Evolutionary conservation across 2,329 filamentous ascomycete genomes (phyloP).

Genomic region (Colletotrichum abscissum): DNA sequence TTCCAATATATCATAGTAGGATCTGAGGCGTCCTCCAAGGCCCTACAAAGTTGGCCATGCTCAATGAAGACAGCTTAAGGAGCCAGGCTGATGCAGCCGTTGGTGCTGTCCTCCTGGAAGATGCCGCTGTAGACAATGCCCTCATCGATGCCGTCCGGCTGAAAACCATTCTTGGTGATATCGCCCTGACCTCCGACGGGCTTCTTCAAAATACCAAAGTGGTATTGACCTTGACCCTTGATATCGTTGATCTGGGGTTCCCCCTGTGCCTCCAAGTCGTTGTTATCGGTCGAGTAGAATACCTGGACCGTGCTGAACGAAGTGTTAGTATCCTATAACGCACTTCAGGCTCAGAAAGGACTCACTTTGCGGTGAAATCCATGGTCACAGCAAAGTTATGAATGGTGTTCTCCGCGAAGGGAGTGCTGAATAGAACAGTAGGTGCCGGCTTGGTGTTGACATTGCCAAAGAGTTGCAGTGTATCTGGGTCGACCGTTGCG

Average conservation of each 20-base stretch:
- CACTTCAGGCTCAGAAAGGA: conserved; percentile 6
- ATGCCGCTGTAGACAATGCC: conserved; percentile 64
- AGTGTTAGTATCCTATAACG: neutral
- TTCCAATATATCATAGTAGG: neutral
- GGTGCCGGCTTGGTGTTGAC: conserved; percentile 51
- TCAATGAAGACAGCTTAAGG: neutral
- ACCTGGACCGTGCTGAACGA: conserved; percentile 62
- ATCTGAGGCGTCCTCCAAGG: neutral
- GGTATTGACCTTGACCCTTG: conserved; percentile 68
- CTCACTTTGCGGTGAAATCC: conserved; percentile 67
- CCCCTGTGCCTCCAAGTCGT: conserved; percentile 59
- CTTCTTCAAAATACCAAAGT: conserved; percentile 73
- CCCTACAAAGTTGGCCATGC: neutral
- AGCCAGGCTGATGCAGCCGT: conserved; percentile 31
- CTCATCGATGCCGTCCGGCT: conserved; percentile 61
- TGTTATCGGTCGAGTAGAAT: conserved; percentile 63
- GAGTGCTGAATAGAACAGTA: conserved; percentile 60
- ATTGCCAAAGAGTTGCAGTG: conserved; percentile 58
- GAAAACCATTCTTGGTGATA: conserved; percentile 56
- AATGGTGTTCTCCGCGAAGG: conserved; percentile 62
- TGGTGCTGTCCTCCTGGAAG: conserved; percentile 62
- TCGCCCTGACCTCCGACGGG: conserved; percentile 58
- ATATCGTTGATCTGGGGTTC: conserved; percentile 60
- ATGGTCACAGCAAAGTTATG: conserved; percentile 72
- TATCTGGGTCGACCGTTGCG: conserved; percentile 47